These are phyloP conservation scores for Tetrastigma voinierianum DNA, from an alignment of 164 flowering plant species.

Conservation along the genomic window DNA sequence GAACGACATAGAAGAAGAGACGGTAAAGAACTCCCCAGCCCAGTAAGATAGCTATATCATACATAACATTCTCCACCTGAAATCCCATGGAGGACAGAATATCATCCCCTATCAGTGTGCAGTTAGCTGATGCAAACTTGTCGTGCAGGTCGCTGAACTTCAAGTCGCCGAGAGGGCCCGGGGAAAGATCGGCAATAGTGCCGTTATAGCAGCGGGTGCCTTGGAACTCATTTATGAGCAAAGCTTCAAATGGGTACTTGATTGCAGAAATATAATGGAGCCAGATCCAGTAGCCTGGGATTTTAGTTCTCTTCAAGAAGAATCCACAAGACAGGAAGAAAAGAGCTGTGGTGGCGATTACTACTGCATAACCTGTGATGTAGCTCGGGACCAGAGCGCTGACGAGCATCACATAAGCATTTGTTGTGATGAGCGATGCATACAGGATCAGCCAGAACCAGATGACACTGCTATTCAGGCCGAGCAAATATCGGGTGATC, in stretches of 20 bases:
- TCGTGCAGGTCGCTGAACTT: constrained; percentile 28
- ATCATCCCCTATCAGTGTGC: constrained; percentile 67
- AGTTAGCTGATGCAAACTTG: neutral
- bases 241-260: constrained; percentile 75
- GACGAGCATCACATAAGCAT: constrained; percentile 70
- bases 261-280: constrained; percentile 78
- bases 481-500: constrained; percentile 46
- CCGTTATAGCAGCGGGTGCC: constrained; percentile 46
- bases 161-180: constrained; percentile 63
- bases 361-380: constrained; percentile 76
- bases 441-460: constrained; percentile 65
- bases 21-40: constrained; percentile 84
- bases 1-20: constrained; percentile 64
- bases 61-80: constrained; percentile 37
- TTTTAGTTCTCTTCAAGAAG: constrained; percentile 56
- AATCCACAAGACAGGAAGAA: constrained; percentile 83
- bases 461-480: constrained; percentile 33
- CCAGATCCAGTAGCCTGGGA: constrained; percentile 69
- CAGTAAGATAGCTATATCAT: constrained; percentile 52
- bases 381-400: constrained; percentile 77
- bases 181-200: constrained; percentile 36
- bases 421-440: constrained; percentile 68
- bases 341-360: constrained; percentile 75
- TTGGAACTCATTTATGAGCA: constrained; percentile 61
- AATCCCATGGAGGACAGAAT: constrained; percentile 56